Conservation (phyloP, 139 green algal species). For the Tetradesmus obliquus region DNA sequence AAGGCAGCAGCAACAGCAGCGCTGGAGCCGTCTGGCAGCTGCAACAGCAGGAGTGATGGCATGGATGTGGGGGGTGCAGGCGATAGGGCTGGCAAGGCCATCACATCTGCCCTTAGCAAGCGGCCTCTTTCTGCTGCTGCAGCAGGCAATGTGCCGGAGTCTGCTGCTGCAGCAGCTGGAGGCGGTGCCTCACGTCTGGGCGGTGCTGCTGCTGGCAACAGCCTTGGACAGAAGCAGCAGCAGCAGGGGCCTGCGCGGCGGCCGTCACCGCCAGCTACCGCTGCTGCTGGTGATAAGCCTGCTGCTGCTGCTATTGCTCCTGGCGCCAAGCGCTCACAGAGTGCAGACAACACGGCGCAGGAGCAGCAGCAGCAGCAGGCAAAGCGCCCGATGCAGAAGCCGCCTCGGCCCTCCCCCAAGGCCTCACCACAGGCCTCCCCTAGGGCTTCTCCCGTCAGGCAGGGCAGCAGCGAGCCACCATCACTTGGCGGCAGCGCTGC, state of each 20-base stretch:
- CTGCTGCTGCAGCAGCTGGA: not conserved
- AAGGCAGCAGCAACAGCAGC: slow-evolving; percentile 31
- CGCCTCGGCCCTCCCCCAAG: not conserved
- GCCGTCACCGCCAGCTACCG: slow-evolving; percentile 3
- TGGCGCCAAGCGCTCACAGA: not conserved
- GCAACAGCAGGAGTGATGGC: slow-evolving; percentile 40
- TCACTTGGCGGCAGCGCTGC: not conserved
- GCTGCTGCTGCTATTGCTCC: not conserved
- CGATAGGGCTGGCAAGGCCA: slow-evolving; percentile 4
- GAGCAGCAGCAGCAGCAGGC: slow-evolving; percentile 16
- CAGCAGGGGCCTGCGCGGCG: not conserved
- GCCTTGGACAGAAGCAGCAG: not conserved
- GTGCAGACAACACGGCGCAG: slow-evolving; percentile 1
- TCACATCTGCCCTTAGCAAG: not conserved
- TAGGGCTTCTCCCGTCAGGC: not conserved
- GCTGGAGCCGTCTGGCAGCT: slow-evolving; percentile 31
- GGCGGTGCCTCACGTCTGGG: not conserved
- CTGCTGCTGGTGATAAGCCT: not conserved
- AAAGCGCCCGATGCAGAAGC: not conserved
- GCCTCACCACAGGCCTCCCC: slow-evolving; percentile 3
- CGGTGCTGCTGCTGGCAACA: not conserved
- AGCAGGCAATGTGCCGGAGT: not conserved
- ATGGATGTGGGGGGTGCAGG: not conserved
- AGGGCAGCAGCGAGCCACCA: slow-evolving; percentile 8
- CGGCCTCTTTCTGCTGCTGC: not conserved